These are phyloP conservation scores for Tritrichomonas foetus DNA, from an alignment of 208 protist species.

Conservation along the genomic window DNA sequence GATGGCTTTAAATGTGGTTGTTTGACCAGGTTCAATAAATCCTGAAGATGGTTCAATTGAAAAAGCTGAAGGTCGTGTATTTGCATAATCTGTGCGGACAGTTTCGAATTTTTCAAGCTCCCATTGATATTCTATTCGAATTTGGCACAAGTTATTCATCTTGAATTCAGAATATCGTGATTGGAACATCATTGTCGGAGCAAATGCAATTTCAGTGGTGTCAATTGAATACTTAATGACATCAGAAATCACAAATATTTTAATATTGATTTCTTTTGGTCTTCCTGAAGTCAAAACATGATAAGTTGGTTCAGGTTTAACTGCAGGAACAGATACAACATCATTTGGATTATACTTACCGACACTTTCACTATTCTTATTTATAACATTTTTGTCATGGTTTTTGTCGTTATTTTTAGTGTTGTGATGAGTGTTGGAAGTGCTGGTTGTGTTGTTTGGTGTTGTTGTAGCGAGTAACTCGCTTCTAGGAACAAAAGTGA, in stretches of 20 bases:
- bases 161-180: background rate
- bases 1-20: background rate
- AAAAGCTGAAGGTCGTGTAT: background rate
- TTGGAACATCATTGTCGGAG: constrained; percentile 34
- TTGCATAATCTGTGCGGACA: background rate
- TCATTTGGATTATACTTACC: background rate
- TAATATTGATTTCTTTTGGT: background rate
- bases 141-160: background rate
- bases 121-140: background rate
- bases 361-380: too few species aligned
- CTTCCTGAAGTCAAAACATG: background rate
- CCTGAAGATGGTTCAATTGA: background rate
- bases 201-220: background rate
- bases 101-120: background rate
- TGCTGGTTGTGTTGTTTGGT: background rate
- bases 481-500: background rate
- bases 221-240: background rate
- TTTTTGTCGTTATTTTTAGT: background rate
- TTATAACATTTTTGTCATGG: background rate
- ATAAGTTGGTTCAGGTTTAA: background rate
- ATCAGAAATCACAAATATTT: background rate
- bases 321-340: background rate
- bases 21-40: constrained; percentile 3
- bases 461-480: background rate
- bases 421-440: background rate